phyloP scores from a whole-genome alignment of 805 yeast genomes.

The Saturnispora gosingensis region DNA sequence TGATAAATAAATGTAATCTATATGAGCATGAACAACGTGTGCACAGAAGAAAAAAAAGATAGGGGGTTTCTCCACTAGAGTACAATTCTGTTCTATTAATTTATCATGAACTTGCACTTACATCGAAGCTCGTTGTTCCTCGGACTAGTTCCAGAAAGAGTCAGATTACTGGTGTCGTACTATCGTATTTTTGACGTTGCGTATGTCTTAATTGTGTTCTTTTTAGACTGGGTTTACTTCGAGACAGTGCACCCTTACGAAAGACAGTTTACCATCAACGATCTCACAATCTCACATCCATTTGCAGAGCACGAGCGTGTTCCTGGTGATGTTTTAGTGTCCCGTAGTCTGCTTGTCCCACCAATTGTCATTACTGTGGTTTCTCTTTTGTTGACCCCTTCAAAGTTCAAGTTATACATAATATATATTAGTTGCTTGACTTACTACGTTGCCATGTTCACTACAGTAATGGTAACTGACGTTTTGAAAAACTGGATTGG shows the following conservation, averaged over 20 bases:
- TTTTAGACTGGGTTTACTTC: constrained; percentile 20
- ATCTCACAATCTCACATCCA: constrained; percentile 73
- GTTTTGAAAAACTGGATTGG: constrained; percentile 78
- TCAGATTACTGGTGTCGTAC: neutral
- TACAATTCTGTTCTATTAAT: too few species aligned
- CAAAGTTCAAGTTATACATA: constrained; percentile 46
- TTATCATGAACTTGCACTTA: neutral
- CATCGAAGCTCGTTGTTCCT: neutral
- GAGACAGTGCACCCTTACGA: constrained; percentile 50
- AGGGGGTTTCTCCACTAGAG: neutral
- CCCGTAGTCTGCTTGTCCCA: constrained; percentile 49
- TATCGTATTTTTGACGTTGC: constrained; percentile 23
- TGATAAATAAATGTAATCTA: too few species aligned
- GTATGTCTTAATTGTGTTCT: constrained; percentile 15
- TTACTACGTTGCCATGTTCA: constrained; percentile 45
- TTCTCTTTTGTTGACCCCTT: constrained; percentile 29
- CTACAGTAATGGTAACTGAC: constrained; percentile 60
- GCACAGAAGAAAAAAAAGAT: neutral
- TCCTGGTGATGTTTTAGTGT: constrained; percentile 40
- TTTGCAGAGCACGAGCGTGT: constrained; percentile 70
- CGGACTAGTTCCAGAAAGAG: neutral
- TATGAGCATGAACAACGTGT: neutral
- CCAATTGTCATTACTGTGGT: constrained; percentile 23
- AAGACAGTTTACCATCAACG: constrained; percentile 69
- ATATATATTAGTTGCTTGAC: constrained; percentile 62